Evolutionary conservation across 768 basidiomycete species (phyloP).

Genomic region (Cyclocybe cylindracea): DNA sequence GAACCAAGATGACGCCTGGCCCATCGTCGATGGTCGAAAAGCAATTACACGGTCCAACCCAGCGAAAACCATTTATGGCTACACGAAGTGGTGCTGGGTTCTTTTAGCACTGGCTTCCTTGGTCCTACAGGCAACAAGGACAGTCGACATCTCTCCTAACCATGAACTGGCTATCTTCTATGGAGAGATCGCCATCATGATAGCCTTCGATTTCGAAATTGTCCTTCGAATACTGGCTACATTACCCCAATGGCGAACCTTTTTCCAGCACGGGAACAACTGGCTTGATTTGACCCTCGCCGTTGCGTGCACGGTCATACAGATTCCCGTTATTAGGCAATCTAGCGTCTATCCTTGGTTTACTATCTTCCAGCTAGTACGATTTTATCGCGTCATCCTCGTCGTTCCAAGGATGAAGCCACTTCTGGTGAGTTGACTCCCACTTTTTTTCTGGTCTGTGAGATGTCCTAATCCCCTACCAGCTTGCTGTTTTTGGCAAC

Average conservation of each 20-base stretch:
- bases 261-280: constrained; percentile 68
- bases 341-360: constrained; percentile 83
- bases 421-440: constrained; percentile 55
- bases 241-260: constrained; percentile 81
- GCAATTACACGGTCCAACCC: constrained; percentile 40
- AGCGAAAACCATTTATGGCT: constrained; percentile 55
- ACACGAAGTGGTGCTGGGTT: constrained; percentile 75
- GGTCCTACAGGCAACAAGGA: constrained; percentile 69
- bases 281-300: constrained; percentile 78
- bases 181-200: constrained; percentile 75
- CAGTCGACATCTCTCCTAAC: constrained; percentile 44
- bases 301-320: constrained; percentile 73
- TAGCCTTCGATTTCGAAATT: constrained; percentile 90
- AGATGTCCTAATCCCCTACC: constrained; percentile 3
- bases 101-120: constrained; percentile 72
- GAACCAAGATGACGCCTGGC: constrained; percentile 68
- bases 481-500: constrained; percentile 91
- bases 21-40: constrained; percentile 44
- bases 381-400: constrained; percentile 92
- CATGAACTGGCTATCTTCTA: constrained; percentile 56
- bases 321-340: constrained; percentile 74
- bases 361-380: constrained; percentile 79
- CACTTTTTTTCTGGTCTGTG: neutral
- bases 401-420: constrained; percentile 90
- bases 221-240: constrained; percentile 67